Percentiles rank a stretch among this genome's conserved stretches.
phyloP scores from a whole-genome alignment of 148 eudicot species.

The Dysphania ambrosioides region DNA sequence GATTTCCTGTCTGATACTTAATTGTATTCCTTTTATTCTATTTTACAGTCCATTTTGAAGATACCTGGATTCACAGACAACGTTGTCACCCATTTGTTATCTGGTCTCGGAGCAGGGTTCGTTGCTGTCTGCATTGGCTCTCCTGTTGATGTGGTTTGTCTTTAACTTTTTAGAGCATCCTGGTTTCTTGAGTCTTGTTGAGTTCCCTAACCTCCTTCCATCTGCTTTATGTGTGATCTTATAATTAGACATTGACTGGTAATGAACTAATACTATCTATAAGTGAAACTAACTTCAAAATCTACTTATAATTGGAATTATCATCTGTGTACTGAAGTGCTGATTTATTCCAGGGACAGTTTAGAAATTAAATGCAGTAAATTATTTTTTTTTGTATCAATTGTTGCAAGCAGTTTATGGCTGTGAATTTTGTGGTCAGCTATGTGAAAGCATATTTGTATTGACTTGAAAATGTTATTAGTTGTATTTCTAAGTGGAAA shows the following conservation, averaged over 20 bases:
- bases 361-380: not conserved
- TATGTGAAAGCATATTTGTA: not conserved
- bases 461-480: not conserved
- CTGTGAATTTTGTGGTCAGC: not conserved
- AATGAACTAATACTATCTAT: not conserved
- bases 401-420: not conserved
- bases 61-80: slow-evolving; percentile 93
- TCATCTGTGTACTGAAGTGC: not conserved
- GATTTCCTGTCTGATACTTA: slow-evolving; percentile 12
- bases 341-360: not conserved
- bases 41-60: slow-evolving; percentile 74
- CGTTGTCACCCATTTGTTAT: slow-evolving; percentile 74
- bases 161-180: not conserved
- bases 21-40: slow-evolving; percentile 1
- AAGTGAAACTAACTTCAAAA: not conserved
- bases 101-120: slow-evolving; percentile 96
- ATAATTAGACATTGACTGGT: not conserved
- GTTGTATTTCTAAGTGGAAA: too few relatives aligned
- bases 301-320: not conserved
- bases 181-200: not conserved
- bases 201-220: not conserved
- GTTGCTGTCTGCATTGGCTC: slow-evolving; percentile 98
- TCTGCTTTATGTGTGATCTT: not conserved
- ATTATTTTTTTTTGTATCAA: not conserved
- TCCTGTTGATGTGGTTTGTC: slow-evolving; percentile 91